Percentiles rank a stretch among this genome's conserved stretches.
Conservation (phyloP, 1,139 yeast genomes). For the Saccharomyces hybrid region DNA sequence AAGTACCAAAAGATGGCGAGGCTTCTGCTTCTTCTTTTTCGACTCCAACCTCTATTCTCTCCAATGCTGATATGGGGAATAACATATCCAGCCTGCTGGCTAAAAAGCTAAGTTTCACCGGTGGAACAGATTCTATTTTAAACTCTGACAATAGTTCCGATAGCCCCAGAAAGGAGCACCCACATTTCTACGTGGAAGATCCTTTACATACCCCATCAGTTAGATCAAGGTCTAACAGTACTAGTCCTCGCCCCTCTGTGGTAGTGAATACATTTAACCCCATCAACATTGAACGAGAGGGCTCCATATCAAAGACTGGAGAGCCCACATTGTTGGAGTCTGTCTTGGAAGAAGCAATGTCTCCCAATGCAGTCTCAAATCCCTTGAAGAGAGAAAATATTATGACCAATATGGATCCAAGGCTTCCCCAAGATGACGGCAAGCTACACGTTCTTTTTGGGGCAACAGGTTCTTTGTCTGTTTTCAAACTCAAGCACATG, state of each 20-base stretch:
- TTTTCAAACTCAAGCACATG: slow-evolving; percentile 65
- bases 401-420: slow-evolving; percentile 44
- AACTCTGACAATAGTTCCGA: not conserved
- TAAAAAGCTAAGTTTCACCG: not conserved
- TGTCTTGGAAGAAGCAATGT: slow-evolving; percentile 16
- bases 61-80: not conserved
- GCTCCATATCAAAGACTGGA: slow-evolving; percentile 1
- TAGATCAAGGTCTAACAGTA: slow-evolving; percentile 34
- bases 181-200: slow-evolving; percentile 73
- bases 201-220: slow-evolving; percentile 41
- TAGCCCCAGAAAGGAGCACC: slow-evolving; percentile 44
- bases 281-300: slow-evolving; percentile 5
- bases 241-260: slow-evolving; percentile 21
- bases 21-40: not conserved
- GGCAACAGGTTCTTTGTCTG: slow-evolving; percentile 83
- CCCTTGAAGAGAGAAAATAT: not conserved
- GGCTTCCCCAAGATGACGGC: slow-evolving; percentile 86
- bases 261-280: slow-evolving; percentile 4
- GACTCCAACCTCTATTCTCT: not conserved
- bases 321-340: slow-evolving; percentile 12
- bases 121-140: slow-evolving; percentile 1
- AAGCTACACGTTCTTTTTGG: slow-evolving; percentile 80
- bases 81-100: not conserved
- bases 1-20: slow-evolving; percentile 2
- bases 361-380: slow-evolving; percentile 5